phyloP scores from a whole-genome alignment of 805 yeast species.

The Isabelozyma gotoi region DNA sequence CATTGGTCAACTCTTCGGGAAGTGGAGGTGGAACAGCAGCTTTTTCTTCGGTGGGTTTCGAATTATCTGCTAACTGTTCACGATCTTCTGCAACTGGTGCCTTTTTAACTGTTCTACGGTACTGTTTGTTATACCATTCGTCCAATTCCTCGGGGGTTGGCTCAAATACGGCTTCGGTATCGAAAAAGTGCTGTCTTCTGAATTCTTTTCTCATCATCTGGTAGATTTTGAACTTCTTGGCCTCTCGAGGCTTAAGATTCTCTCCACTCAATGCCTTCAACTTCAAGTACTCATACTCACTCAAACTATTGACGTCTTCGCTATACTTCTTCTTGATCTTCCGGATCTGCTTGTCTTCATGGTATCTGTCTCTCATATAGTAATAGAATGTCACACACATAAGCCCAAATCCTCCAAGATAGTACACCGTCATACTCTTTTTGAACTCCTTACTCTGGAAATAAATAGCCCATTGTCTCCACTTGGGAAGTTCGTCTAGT shows the following conservation, averaged over 20 bases:
- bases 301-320: constrained; percentile 37
- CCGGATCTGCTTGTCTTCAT: constrained; percentile 61
- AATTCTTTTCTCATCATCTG: constrained; percentile 51
- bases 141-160: constrained; percentile 44
- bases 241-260: constrained; percentile 62
- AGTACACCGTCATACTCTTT: constrained; percentile 57
- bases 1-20: constrained; percentile 30
- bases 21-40: constrained; percentile 10
- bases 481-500: constrained; percentile 30
- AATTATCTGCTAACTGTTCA: constrained; percentile 11
- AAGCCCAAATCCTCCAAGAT: constrained; percentile 57
- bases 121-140: constrained; percentile 39
- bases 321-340: constrained; percentile 37
- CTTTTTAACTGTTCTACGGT: constrained; percentile 18
- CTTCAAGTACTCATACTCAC: constrained; percentile 65
- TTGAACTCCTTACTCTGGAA: constrained; percentile 56
- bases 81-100: constrained; percentile 21
- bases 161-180: constrained; percentile 32
- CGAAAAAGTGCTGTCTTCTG: constrained; percentile 36
- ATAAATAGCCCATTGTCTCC: constrained; percentile 40
- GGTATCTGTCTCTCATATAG: constrained; percentile 65
- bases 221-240: constrained; percentile 58
- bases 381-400: constrained; percentile 59
- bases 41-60: constrained; percentile 6
- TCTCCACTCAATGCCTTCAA: constrained; percentile 59